phyloP scores from a whole-genome alignment of 2,329 filamentous ascomycete species.

The Ceratocystiopsis minuta region DNA sequence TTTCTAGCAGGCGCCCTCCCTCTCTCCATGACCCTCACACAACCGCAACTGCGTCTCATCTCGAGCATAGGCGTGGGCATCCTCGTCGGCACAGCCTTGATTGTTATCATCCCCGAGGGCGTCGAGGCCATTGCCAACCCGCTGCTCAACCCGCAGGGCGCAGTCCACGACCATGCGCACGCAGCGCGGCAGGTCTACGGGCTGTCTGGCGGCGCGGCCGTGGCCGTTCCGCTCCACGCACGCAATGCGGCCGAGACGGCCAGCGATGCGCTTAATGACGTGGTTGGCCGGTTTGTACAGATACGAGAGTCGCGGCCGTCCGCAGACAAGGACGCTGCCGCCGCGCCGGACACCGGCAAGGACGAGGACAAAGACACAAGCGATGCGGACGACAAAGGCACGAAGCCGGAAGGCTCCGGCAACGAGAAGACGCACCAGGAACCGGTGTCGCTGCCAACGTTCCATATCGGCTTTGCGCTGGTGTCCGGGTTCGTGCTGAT shows the following conservation, averaged over 20 bases:
- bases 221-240: not conserved
- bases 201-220: not conserved
- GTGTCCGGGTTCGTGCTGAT: constrained; percentile 85
- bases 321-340: not conserved
- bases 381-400: too few relatives aligned
- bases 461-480: constrained; percentile 74
- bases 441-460: constrained; percentile 31
- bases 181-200: not conserved
- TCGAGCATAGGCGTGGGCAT: constrained; percentile 88
- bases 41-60: constrained; percentile 72
- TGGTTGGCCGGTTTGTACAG: not conserved
- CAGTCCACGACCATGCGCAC: too few relatives aligned
- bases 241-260: not conserved
- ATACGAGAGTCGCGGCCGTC: not conserved
- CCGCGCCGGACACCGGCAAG: not conserved
- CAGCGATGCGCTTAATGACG: not conserved
- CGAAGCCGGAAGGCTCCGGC: constrained; percentile 16
- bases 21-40: constrained; percentile 71
- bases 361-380: constrained; percentile 11
- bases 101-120: constrained; percentile 94
- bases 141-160: constrained; percentile 6
- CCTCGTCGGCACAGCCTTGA: constrained; percentile 81
- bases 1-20: constrained; percentile 86
- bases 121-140: constrained; percentile 70
- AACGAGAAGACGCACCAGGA: not conserved